Evolutionary conservation across 495 filamentous ascomycete species (phyloP), one percentile per base, ranked within the genome.

Genomic region (Hyaloscypha finlandica): DNA sequence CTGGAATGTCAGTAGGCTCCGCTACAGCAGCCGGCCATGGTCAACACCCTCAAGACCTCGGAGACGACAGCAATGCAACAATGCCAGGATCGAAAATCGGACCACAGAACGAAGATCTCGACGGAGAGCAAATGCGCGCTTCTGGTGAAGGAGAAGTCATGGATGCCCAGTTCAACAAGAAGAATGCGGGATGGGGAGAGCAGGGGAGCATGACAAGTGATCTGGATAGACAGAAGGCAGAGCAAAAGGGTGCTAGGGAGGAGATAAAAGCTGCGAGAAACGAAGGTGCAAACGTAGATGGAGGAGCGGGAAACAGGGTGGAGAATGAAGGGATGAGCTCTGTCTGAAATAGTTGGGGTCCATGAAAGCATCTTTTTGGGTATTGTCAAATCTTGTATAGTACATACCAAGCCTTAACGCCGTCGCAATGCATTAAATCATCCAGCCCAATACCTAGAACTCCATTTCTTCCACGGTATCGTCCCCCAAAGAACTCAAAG

Each of bases 401-500:
- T 69, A 71, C 55, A 67, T 64, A 19, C 42, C 42, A 19, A 48
- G 16, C 42, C 64, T 59, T 16, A 69, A 74, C 72, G 69, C 69
- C 69, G 42, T 71, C 67, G 67, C 69, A 68, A 71, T 72, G 72
- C 67, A 68, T 48, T 16, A 53, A 37, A 32, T 19, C 8, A 60
- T 54, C 22, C 54, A 48, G 12, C n/a, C 37, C 59, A 29, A 37
- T 39, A n/a, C 5, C 60, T 66, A 70, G 51, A 70, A 74, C 30
- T 67, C 67, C 70, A 72, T 68, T 14, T 69, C 65, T 25, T 70
- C 72, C 55, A 74, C 68, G 5, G n/a, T 39, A 32, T 64, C 60
- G 45, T 71, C 83, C 0, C 78, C 81, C 6, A 85, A 71, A 4
- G 83, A 84, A 51, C 83, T 85, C 8, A 86, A 74, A 2, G 77